Conservation (phyloP, 331 rosid species). For the Malus hybrid region DNA sequence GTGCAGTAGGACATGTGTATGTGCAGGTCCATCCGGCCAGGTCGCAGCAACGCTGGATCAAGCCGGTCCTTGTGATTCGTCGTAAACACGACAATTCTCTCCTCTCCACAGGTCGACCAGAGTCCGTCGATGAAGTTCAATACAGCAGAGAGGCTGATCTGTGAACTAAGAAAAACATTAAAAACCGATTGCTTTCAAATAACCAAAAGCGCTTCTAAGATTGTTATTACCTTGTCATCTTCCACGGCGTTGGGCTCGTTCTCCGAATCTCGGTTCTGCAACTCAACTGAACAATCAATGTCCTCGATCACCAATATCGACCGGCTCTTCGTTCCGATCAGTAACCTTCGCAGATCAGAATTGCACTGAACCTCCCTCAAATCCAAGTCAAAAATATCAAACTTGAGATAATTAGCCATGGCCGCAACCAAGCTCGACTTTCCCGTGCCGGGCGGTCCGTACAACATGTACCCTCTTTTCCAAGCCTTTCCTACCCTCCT, state of each 20-base stretch:
- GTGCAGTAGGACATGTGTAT: conserved; percentile 42
- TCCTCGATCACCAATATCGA: conserved; percentile 53
- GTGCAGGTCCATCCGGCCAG: conserved; percentile 58
- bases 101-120: conserved; percentile 64
- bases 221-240: conserved; percentile 32
- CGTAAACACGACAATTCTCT: conserved; percentile 39
- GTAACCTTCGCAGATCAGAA: conserved; percentile 46
- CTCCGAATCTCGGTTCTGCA: conserved; percentile 31
- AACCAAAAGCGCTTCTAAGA: too few relatives aligned
- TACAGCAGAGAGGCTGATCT: conserved; percentile 46
- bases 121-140: conserved; percentile 53
- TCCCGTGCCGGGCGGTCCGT: conserved; percentile 55
- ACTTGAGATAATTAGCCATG: conserved; percentile 32
- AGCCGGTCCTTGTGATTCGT: conserved; percentile 41
- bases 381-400: conserved; percentile 34
- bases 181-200: not conserved
- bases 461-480: conserved; percentile 50
- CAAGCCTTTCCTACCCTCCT: conserved; percentile 58
- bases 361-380: conserved; percentile 50
- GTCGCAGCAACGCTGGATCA: conserved; percentile 49
- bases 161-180: not conserved
- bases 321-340: conserved; percentile 35
- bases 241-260: conserved; percentile 16
- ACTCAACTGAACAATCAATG: conserved; percentile 47
- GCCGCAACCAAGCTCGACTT: conserved; percentile 58